Percentiles rank a stretch among this genome's conserved stretches.
These are phyloP conservation scores for Aspergillus fructus DNA, from an alignment of 2,329 filamentous ascomycete genomes.

Conservation along the genomic window DNA sequence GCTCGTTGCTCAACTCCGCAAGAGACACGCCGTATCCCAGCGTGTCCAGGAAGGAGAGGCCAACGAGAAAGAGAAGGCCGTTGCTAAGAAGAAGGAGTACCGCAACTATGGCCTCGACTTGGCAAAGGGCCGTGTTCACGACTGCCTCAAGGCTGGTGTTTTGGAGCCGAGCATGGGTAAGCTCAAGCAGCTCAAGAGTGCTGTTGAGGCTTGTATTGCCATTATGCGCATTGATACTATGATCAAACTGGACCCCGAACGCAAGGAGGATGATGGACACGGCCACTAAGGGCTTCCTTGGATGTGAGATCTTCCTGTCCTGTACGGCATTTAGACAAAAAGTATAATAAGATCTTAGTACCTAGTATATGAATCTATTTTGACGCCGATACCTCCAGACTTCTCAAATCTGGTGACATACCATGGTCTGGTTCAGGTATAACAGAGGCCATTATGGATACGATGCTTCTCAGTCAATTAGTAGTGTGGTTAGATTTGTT, in stretches of 20 bases:
- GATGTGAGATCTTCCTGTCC: conserved; percentile 2
- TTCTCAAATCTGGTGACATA: not conserved
- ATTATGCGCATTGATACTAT: conserved; percentile 99
- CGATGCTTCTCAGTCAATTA: not conserved
- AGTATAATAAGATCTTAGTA: conserved; percentile 20
- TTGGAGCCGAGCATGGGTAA: conserved; percentile 98
- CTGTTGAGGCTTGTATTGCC: conserved; percentile 95
- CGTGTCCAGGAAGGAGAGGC: conserved; percentile 79
- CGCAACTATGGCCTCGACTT: conserved; percentile 98
- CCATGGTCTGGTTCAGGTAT: not conserved
- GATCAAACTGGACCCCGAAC: conserved; percentile 95
- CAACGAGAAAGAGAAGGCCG: conserved; percentile 78
- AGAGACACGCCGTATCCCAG: conserved; percentile 90
- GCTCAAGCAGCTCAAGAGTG: conserved; percentile 95
- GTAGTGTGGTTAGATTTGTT: not conserved
- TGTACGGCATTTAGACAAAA: conserved; percentile 17
- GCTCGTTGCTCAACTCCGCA: conserved; percentile 91
- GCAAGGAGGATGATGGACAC: conserved; percentile 78
- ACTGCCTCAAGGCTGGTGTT: conserved; percentile 91
- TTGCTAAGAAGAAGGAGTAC: conserved; percentile 94
- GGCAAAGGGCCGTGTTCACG: conserved; percentile 82
- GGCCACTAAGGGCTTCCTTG: conserved; percentile 61
- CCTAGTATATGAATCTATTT: conserved; percentile 1
- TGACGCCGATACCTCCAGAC: not conserved
- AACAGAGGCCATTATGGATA: not conserved